Base-by-base conservation (phyloP, 2,329 filamentous ascomycete species). In the Clarireedia paspali region DNA sequence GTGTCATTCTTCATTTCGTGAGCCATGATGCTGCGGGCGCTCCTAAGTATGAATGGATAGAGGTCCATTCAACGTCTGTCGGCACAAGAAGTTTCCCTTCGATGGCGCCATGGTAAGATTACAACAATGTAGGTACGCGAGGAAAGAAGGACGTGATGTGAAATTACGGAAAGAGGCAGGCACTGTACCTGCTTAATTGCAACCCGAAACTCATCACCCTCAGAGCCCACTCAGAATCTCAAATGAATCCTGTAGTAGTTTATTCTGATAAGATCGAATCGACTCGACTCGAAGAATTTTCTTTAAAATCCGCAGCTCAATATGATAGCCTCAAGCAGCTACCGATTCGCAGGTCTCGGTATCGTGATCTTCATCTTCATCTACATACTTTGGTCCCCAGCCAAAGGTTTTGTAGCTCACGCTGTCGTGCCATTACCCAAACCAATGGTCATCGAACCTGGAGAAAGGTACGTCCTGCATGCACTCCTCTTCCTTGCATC, bases 391-490 rank as follows among this genome's bases (percentile, higher is more conserved):
- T 55, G 50, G 50, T 40, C 46, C 23, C 55, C 55, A 5, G 40
- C 48, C 14, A 48, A 17, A 14, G 46, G 24, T 1, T 53, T 57
- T 26, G 44, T 47, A 10, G 38, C 50, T 36, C 24, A 50, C 2
- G 34, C 24, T 12, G 34, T 48, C 30, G 38, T 30, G 9, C 12
- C 40, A 7, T 42, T 50, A 14, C 52, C 34, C 6, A 47, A 39
- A 10, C 26, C 24, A 1, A 30, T 30, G 27, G 20, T 23, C 17
- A 55, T 38, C 46, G 57, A 58, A 12, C 50, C 45, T 39, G 60
- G 60, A 52, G 60, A 61, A 45, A 61, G 59, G 62, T 62, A 56
- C 47, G 47, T 17, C 4, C 40, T 10, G 9, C 15, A 52, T 23
- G 15, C 17, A 26, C 38, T 17, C 30, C 34, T 42, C 15, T 27